A percentile compares a stretch with the other conserved stretches of the same genome.
These are phyloP conservation scores for Syncephalastrum racemosum DNA, from an alignment of 371 early-diverging fungal species.

Conservation along the genomic window DNA sequence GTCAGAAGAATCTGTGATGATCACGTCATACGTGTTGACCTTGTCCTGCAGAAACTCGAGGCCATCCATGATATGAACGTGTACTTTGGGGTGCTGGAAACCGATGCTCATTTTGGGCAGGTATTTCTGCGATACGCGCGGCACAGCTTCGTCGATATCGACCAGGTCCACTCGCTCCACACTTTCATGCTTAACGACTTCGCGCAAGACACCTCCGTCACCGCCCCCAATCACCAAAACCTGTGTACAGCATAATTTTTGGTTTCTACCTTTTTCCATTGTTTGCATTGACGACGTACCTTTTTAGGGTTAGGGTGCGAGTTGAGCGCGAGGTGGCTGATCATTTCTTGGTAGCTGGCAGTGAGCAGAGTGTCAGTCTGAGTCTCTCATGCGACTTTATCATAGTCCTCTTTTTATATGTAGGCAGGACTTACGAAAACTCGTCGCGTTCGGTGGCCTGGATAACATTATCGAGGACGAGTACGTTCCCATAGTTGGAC, in stretches of 20 bases:
- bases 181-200: conserved; percentile 92
- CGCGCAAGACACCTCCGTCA: conserved; percentile 97
- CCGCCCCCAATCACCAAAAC: conserved; percentile 98
- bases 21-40: conserved; percentile 87
- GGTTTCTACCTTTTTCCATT: background rate
- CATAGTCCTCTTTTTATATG: background rate
- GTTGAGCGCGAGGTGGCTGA: conserved; percentile 93
- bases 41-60: conserved; percentile 90
- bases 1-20: conserved; percentile 98
- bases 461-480: conserved; percentile 96
- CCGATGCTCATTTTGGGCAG: conserved; percentile 93
- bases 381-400: too few relatives aligned
- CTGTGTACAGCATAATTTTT: conserved; percentile 28
- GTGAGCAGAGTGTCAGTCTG: background rate
- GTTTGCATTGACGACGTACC: conserved; percentile 39
- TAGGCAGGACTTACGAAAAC: conserved; percentile 73
- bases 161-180: conserved; percentile 90
- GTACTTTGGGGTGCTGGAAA: conserved; percentile 93
- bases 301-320: conserved; percentile 94
- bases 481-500: conserved; percentile 91
- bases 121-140: conserved; percentile 87
- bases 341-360: conserved; percentile 95
- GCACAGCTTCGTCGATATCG: conserved; percentile 96
- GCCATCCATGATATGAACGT: conserved; percentile 92
- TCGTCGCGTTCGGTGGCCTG: conserved; percentile 98